phyloP scores from a whole-genome alignment of 345 rosid genomes.

The Eutrema yunnanense region DNA sequence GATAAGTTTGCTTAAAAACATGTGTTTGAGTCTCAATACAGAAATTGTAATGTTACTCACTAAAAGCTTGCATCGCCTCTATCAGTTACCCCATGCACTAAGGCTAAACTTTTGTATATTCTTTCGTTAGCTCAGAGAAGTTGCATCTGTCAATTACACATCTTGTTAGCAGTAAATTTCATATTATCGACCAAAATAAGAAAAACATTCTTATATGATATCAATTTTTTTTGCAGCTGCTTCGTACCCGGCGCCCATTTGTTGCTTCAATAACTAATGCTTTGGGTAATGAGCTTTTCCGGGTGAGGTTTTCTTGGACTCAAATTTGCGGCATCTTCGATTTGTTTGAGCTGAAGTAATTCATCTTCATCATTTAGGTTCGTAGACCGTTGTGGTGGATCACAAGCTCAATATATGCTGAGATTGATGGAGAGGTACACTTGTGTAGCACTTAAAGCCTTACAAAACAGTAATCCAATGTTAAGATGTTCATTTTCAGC shows the following conservation, averaged over 20 bases:
- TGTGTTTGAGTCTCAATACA: not conserved
- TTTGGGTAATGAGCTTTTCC: slow-evolving; percentile 67
- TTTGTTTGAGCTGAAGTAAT: slow-evolving; percentile 24
- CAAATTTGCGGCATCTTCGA: slow-evolving; percentile 7
- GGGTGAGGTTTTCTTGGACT: slow-evolving; percentile 44
- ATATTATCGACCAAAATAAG: not conserved
- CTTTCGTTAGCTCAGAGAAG: not conserved
- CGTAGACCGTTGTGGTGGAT: slow-evolving; percentile 97
- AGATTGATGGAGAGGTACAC: slow-evolving; percentile 78
- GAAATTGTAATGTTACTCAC: not conserved
- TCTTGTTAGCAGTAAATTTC: not conserved
- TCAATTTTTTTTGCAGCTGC: slow-evolving; percentile 43
- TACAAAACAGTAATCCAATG: not conserved
- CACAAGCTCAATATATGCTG: slow-evolving; percentile 88
- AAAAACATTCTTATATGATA: not conserved
- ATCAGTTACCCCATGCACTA: not conserved
- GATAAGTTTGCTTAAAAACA: not conserved
- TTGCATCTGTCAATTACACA: not conserved
- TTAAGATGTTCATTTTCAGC: not conserved
- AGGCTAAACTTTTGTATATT: not conserved
- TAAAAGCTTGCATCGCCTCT: not conserved
- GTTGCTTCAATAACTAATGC: slow-evolving; percentile 72
- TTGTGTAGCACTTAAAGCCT: not conserved
- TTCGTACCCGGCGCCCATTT: too few species aligned
- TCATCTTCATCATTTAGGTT: slow-evolving; percentile 47